Conservation (phyloP, 1,284 basidiomycete species). For the Vanrija pseudolonga region DNA sequence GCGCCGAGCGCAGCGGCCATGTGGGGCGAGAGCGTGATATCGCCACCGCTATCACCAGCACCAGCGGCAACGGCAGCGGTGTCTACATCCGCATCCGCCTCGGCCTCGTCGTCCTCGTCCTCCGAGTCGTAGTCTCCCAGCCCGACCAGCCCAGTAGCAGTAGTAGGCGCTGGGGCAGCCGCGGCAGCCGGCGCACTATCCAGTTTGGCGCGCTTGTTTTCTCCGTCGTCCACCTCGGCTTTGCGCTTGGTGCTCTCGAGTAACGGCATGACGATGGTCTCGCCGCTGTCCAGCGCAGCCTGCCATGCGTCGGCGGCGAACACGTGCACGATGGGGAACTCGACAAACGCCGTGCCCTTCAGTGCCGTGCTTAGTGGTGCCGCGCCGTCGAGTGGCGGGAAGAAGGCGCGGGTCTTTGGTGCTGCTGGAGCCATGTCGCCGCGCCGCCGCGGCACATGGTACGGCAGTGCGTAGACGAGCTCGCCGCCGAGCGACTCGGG, state of each 20-base stretch:
- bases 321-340: constrained; percentile 74
- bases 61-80: too few relatives aligned
- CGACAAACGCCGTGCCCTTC: constrained; percentile 63
- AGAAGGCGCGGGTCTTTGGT: constrained; percentile 39
- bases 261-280: constrained; percentile 41
- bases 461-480: constrained; percentile 22
- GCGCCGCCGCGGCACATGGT: constrained; percentile 24
- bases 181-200: constrained; percentile 17
- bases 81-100: constrained; percentile 2
- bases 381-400: constrained; percentile 59
- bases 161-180: not conserved
- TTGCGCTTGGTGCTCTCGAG: constrained; percentile 31
- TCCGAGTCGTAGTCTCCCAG: constrained; percentile 24
- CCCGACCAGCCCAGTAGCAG: constrained; percentile 2
- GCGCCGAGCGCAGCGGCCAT: constrained; percentile 31
- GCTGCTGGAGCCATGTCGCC: not conserved
- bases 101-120: constrained; percentile 10
- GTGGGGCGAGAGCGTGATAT: constrained; percentile 8
- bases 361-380: constrained; percentile 56
- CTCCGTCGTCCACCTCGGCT: constrained; percentile 3
- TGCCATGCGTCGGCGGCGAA: constrained; percentile 61
- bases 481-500: constrained; percentile 7
- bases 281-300: constrained; percentile 50
- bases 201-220: constrained; percentile 25
- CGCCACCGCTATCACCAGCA: too few relatives aligned